Base-by-base conservation (phyloP, 1,139 yeast genomes). In the Kodamaea arcana region DNA sequence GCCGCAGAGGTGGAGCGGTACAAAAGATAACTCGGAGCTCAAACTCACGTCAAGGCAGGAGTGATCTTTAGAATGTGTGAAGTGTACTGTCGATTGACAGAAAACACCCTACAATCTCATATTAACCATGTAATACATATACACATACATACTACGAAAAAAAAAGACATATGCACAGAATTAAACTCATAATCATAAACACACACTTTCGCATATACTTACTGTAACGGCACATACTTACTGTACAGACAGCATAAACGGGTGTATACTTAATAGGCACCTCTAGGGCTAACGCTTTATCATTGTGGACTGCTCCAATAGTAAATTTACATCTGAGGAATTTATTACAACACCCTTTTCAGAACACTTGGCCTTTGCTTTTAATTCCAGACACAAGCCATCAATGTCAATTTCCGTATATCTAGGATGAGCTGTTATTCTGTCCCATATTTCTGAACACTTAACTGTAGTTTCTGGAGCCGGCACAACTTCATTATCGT, bases 371-470 rank as follows among this genome's bases (percentile, higher is more conserved):
- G 97, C 97, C 72, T 90, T 92, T 29, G 80, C 64, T 61, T 90
- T 83, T 55, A 92, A 72, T 60, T 92, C 98, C 27, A 65, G 58
- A 70, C 98, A 92, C 52, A 92, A 73, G 2, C 95, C 94, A 56
- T 90, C 97, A 45, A 92, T 88, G 59, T 92, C 97, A 38, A 92
- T 70, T 42, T 90, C 96, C 5, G 94, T 80, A 59, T 90, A 92
- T 56, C 83, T 80, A 24, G 98, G 97, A 68, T 92, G 97, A 12
- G 94, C 65, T 3, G 96, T 85, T 27, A 92, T 84, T 52, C 97
- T 75, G 57, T 90, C 97, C 98, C 98, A 92, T 15, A 90, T 83
- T 49, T 88, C 97, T 1, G 94, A 79, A 58, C 98, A 92, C 51
- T 78, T 75, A 60, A 86, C 47, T 69, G 54, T 50, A 58, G 66